Percentiles rank a stretch among this genome's conserved stretches.
phyloP scores from a whole-genome alignment of 495 filamentous ascomycete genomes.

The Annulohypoxylon maeteangense region DNA sequence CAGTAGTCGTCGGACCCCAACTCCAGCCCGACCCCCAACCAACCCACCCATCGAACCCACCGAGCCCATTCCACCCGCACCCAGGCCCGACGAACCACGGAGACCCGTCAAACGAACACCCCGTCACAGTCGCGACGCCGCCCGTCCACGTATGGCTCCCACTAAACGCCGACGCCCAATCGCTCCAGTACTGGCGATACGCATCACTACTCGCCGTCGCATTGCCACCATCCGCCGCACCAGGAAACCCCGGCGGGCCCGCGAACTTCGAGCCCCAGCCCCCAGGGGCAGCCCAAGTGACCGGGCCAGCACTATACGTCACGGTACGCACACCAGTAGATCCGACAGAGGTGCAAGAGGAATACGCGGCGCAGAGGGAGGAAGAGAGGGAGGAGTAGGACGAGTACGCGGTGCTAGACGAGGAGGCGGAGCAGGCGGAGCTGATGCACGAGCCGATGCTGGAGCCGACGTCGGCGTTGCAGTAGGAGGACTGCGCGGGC shows the following conservation, averaged over 20 bases:
- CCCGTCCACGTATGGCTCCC: conserved; percentile 54
- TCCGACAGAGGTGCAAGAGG: conserved; percentile 53
- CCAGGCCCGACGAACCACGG: conserved; percentile 60
- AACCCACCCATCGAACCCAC: conserved; percentile 55
- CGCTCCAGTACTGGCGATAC: conserved; percentile 46
- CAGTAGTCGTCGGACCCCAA: conserved; percentile 50
- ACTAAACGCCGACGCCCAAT: conserved; percentile 46
- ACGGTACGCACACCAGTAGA: conserved; percentile 56
- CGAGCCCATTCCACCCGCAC: conserved; percentile 53
- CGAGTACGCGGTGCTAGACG: conserved; percentile 52
- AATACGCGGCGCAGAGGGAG: conserved; percentile 53
- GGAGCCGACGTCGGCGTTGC: conserved; percentile 49
- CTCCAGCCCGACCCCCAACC: conserved; percentile 59
- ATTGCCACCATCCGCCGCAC: not conserved
- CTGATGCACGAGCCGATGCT: conserved; percentile 52
- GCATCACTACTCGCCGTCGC: conserved; percentile 5
- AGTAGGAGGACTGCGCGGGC: conserved; percentile 59
- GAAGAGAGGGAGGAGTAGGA: conserved; percentile 55
- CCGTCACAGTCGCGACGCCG: conserved; percentile 59
- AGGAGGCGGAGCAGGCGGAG: conserved; percentile 52
- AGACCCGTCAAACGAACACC: conserved; percentile 58
- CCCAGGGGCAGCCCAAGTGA: conserved; percentile 50
- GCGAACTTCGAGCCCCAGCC: conserved; percentile 33
- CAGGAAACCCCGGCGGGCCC: not conserved
- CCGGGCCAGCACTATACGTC: conserved; percentile 53